Evolutionary conservation across 805 yeast genomes (phyloP), one percentile per base, ranked within the genome.

Genomic region (Hanseniaspora occidentalis): DNA sequence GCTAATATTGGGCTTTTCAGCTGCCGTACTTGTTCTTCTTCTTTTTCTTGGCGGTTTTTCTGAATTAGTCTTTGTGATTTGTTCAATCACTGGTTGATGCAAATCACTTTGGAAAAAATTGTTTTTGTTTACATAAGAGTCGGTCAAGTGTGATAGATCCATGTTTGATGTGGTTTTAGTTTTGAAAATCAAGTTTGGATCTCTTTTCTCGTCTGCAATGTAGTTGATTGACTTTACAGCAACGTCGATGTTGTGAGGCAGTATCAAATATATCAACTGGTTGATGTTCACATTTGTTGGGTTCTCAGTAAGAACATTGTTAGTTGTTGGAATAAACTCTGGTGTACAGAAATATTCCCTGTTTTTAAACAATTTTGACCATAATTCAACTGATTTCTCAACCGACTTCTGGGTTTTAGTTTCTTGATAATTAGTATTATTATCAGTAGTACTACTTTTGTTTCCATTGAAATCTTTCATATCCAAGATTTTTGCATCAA

Each of bases 251-350:
- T 42, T 44, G 7, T 37, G 36, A 3, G 48, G 48, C 13, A 45
- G 33, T 16, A 45, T 38, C n/a, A 43, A 20, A 23, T 45, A 38
- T n/a, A 45, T 35, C 10, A 45, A 35, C 6, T 44, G 45, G 26
- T 45, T 45, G 17, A 45, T 43, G 24, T 45, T 45, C 14, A 45
- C 20, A 18, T 45, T 45, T 5, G 41, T 27, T 16, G 38, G 38
- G 16, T 37, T 17, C 19, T 23, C 18, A 11, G 36, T 19, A 8
- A 40, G 34, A 29, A 37, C 31, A 25, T 37, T 37, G 20, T 41
- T 38, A n/a, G 18, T 34, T 16, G 38, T 41, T 1, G 40, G 35
- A n/a, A 37, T 35, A 13, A 38, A 20, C n/a, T 38, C 41, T 1
- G 34, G 36, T 11, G 33, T 38, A 17, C 43, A 41, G 16, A 41